phyloP scores from a whole-genome alignment of 2,329 filamentous ascomycete genomes.

The Colletotrichum gigasporum region DNA sequence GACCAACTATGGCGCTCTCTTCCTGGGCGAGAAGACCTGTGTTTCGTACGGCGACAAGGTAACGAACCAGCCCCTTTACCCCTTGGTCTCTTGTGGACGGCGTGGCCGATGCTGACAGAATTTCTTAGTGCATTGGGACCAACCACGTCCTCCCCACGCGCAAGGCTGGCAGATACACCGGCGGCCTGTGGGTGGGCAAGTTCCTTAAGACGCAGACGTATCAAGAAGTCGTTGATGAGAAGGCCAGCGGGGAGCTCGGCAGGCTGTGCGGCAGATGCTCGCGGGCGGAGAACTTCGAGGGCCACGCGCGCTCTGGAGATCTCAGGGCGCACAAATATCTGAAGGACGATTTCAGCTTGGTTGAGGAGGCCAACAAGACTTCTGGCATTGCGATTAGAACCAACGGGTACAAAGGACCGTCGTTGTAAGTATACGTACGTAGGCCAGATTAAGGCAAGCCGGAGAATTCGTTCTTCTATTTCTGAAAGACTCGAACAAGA shows the following conservation, averaged over 20 bases:
- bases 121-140: constrained; percentile 59
- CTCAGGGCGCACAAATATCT: constrained; percentile 54
- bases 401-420: too few species aligned
- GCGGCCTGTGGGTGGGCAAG: constrained; percentile 65
- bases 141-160: constrained; percentile 63
- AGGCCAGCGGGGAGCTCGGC: constrained; percentile 58
- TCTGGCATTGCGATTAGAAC: too few species aligned
- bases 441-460: too few species aligned
- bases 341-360: too few species aligned
- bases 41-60: constrained; percentile 64
- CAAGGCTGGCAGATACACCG: constrained; percentile 57
- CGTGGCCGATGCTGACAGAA: neutral
- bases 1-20: constrained; percentile 59
- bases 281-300: constrained; percentile 61
- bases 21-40: constrained; percentile 61
- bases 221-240: constrained; percentile 54
- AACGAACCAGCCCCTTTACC: constrained; percentile 19
- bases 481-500: too few species aligned
- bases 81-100: neutral
- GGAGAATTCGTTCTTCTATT: too few species aligned
- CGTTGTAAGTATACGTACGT: too few species aligned
- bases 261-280: constrained; percentile 58
- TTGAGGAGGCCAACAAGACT: too few species aligned
- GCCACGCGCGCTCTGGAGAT: constrained; percentile 61
- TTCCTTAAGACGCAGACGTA: constrained; percentile 62